Conservation (phyloP, 371 early-diverging fungal genomes). For the Mortierella sp. region DNA sequence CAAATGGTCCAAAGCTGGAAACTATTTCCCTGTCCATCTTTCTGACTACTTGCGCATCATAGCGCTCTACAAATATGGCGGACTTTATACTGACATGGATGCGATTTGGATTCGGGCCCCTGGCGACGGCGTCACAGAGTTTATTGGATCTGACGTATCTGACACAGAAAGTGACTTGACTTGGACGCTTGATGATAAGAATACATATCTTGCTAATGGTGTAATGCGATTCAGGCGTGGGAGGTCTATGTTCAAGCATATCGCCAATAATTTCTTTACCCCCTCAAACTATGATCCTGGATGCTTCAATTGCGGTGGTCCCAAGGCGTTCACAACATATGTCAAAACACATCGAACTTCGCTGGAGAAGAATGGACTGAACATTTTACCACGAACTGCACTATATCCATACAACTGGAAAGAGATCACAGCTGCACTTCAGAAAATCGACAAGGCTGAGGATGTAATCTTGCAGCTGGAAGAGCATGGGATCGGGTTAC, state of each 20-base stretch:
- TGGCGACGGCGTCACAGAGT: conserved; percentile 66
- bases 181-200: conserved; percentile 73
- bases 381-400: conserved; percentile 64
- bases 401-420: conserved; percentile 69
- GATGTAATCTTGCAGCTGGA: conserved; percentile 60
- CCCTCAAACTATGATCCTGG: conserved; percentile 65
- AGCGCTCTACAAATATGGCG: conserved; percentile 74
- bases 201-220: conserved; percentile 73
- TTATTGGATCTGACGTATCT: conserved; percentile 73
- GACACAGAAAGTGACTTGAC: conserved; percentile 61
- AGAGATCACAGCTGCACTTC: conserved; percentile 57
- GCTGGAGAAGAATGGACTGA: conserved; percentile 64
- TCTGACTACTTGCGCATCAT: conserved; percentile 71
- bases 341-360: conserved; percentile 64
- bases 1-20: conserved; percentile 62
- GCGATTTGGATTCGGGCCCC: conserved; percentile 75
- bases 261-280: conserved; percentile 68
- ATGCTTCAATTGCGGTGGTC: conserved; percentile 76
- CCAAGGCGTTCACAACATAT: conserved; percentile 72
- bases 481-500: conserved; percentile 62
- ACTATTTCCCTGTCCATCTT: conserved; percentile 69
- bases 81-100: conserved; percentile 79
- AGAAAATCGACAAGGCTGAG: conserved; percentile 61
- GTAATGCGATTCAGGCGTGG: conserved; percentile 76
- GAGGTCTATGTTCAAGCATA: conserved; percentile 71